Evolutionary conservation across 169 alveolate genomes (phyloP).

Genomic region (Cryptosporidium baileyi): DNA sequence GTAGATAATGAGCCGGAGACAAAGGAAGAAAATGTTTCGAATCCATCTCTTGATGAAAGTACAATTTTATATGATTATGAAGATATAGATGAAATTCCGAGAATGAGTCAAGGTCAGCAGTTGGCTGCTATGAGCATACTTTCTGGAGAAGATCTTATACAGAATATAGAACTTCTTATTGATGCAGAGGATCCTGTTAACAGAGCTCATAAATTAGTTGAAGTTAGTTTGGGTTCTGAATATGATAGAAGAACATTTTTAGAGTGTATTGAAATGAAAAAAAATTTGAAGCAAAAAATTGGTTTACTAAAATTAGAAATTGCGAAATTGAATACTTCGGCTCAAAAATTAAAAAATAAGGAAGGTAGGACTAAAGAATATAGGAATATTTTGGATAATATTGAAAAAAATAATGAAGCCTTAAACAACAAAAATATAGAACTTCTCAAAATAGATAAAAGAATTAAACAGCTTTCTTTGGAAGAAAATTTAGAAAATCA

Average conservation of each 20-base stretch:
- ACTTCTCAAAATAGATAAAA: conserved; percentile 10
- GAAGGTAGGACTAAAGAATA: conserved; percentile 9
- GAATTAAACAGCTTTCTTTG: conserved; percentile 28
- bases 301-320: conserved; percentile 28
- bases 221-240: not conserved
- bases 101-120: conserved; percentile 16
- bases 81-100: not conserved
- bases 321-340: conserved; percentile 13
- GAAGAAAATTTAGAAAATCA: not conserved
- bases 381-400: not conserved
- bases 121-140: conserved; percentile 19
- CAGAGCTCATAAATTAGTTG: not conserved
- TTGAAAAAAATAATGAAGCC: conserved; percentile 10
- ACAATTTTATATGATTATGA: not conserved
- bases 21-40: not conserved
- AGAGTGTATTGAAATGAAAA: conserved; percentile 12
- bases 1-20: not conserved
- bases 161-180: not conserved
- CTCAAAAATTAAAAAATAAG: conserved; percentile 7
- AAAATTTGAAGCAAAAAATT: conserved; percentile 15
- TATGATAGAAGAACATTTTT: not conserved
- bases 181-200: not conserved
- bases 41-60: not conserved
- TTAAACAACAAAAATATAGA: conserved; percentile 1
- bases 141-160: not conserved